Conservation (phyloP, 441 rosid species). For the Arabidopsis hybrid region DNA sequence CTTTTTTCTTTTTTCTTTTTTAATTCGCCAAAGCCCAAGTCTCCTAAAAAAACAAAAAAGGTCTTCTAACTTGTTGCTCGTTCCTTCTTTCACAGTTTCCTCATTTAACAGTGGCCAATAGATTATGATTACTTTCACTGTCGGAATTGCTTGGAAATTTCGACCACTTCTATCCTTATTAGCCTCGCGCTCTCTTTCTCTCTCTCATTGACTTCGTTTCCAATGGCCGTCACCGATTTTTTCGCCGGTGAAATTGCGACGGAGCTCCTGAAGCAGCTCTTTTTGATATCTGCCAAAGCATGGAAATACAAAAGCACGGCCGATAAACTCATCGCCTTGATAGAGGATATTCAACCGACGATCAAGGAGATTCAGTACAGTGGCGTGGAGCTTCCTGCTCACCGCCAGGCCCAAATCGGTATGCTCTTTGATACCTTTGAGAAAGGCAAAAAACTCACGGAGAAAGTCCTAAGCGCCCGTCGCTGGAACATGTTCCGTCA, state of each 20-base stretch:
- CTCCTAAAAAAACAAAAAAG: too few relatives aligned
- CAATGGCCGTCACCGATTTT: constrained; percentile 68
- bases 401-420: constrained; percentile 73
- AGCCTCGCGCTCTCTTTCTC: background rate
- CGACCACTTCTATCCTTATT: background rate
- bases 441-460: constrained; percentile 61
- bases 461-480: constrained; percentile 47
- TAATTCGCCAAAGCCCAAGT: too few relatives aligned
- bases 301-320: constrained; percentile 57
- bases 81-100: too few relatives aligned
- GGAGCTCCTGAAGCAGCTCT: constrained; percentile 61
- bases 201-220: background rate
- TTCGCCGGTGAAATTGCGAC: constrained; percentile 73
- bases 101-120: too few relatives aligned
- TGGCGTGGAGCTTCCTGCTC: constrained; percentile 75
- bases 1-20: too few relatives aligned
- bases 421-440: constrained; percentile 51
- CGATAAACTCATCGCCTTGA: constrained; percentile 42
- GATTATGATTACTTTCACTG: background rate
- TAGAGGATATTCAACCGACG: constrained; percentile 54
- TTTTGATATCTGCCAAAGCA: constrained; percentile 51
- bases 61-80: too few relatives aligned
- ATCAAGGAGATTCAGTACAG: constrained; percentile 72
- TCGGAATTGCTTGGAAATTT: too few relatives aligned
- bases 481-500: constrained; percentile 75